Evolutionary conservation across 2,329 filamentous ascomycete species (phyloP), one percentile per base, ranked within the genome.

Genomic region (Juglanconis juglandina): DNA sequence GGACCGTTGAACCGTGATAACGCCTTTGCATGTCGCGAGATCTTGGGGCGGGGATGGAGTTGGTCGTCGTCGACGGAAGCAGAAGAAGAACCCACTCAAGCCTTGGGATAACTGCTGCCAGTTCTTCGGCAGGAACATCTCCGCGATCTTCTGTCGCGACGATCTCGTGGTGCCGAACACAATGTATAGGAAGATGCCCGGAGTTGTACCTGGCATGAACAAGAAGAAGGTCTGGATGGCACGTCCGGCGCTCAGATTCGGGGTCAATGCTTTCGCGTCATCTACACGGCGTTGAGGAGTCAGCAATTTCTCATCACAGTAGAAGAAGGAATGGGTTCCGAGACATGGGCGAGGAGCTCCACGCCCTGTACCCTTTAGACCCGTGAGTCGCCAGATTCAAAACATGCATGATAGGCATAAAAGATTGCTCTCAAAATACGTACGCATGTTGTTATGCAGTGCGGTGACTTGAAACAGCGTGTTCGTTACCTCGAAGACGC

Each of bases 401-500:
- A 24, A 24, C 24, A 24, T 24, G 24, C 1, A 24, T 24, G 24
- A 24, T 24, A 2, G 24, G 24, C 24, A 24, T 24, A 24, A 24
- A 24, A 24, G 24, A 24, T 24, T 24, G 24, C 39, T 42, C 37
- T 7, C 8, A 39, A 39, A 39, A 13, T n/a, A 47, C 44, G 17
- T 47, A 47, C 44, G 34, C 7, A 58, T 58, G 17, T 63, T 61
- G 57, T 68, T 68, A 13, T 62, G 54, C 1, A 67, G 52, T 4
- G 68, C 65, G 34, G 64, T 68, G 14, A 68, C 33, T 39, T 70
- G 68, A 41, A 70, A 70, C 1, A 70, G 64, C 0, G 63, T 66
- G 44, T 69, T 70, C 6, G 68, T 70, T 9, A 68, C 63, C 51
- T 70, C 67, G 48, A 70, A 70, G 35, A 65, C 50, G 3, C 68